Conservation (phyloP, 306 rosid genomes). For the Pterocarpus macrocarpus region DNA sequence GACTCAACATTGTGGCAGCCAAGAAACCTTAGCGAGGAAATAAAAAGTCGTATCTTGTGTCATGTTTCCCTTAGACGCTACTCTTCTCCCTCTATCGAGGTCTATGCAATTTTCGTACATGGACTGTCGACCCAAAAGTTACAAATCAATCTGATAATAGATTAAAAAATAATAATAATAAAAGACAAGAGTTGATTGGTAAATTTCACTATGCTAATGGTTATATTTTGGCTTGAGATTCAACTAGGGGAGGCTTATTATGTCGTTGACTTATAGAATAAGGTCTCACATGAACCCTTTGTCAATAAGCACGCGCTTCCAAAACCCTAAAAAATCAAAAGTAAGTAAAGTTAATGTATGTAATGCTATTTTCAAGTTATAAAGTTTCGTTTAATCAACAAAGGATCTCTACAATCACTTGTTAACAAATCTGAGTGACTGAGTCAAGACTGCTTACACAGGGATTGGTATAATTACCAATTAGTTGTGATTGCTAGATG, state of each 20-base stretch:
- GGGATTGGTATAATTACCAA: no score
- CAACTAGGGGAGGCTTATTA: conserved; percentile 12
- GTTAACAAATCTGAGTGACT: no score
- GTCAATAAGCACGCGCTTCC: no score
- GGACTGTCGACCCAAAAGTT: conserved; percentile 19
- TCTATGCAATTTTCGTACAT: conserved; percentile 15
- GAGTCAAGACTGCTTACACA: no score
- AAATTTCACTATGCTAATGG: background rate
- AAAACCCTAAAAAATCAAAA: background rate
- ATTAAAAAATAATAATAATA: background rate
- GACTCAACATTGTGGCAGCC: conserved; percentile 47
- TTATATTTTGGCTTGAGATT: background rate
- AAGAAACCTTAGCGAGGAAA: conserved; percentile 36
- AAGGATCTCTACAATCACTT: no score
- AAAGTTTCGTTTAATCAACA: no score
- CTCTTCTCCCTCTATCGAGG: conserved; percentile 61
- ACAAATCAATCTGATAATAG: background rate
- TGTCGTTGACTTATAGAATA: conserved; percentile 10
- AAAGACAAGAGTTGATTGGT: no score
- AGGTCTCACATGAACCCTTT: background rate
- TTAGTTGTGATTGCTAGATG: no score
- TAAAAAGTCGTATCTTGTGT: conserved; percentile 28
- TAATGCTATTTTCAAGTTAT: no score
- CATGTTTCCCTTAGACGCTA: conserved; percentile 64
- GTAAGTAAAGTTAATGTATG: no score